phyloP scores from a whole-genome alignment of 2,329 filamentous ascomycete species.

The Westerdykella ornata region DNA sequence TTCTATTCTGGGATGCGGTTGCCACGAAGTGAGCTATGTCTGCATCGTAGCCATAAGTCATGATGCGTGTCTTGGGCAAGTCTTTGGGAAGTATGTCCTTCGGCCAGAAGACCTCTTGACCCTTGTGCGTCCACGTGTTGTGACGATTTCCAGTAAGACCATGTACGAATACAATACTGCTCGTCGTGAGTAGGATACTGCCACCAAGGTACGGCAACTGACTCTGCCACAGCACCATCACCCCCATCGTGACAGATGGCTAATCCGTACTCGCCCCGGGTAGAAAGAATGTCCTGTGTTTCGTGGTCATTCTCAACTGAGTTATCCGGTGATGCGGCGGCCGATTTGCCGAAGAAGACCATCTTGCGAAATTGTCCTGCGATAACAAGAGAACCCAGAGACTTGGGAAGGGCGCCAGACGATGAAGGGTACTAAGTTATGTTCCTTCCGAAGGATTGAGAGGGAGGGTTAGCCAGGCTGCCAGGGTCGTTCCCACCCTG shows the following conservation, averaged over 20 bases:
- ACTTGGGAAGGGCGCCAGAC: too few species aligned
- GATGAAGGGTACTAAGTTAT: too few species aligned
- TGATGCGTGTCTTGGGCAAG: constrained; percentile 6
- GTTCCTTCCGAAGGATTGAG: too few species aligned
- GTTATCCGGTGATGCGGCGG: not conserved
- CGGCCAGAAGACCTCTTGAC: constrained; percentile 6
- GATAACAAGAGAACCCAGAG: too few species aligned
- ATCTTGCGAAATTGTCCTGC: too few species aligned
- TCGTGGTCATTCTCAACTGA: not conserved
- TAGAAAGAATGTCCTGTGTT: not conserved
- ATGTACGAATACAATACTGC: constrained; percentile 11
- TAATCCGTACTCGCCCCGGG: not conserved
- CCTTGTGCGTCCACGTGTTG: constrained; percentile 8
- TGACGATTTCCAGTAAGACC: constrained; percentile 7
- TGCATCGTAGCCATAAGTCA: constrained; percentile 5
- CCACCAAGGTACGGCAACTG: not conserved
- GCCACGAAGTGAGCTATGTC: not conserved
- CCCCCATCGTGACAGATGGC: not conserved
- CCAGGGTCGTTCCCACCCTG: too few species aligned
- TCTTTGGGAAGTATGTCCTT: constrained; percentile 6
- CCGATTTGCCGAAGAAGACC: too few species aligned
- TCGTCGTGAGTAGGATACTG: not conserved
- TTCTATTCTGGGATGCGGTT: constrained; percentile 19
- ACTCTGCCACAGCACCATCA: not conserved
- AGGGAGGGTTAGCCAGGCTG: too few species aligned